phyloP scores from a whole-genome alignment of 345 rosid genomes.

The Populus deltoides region DNA sequence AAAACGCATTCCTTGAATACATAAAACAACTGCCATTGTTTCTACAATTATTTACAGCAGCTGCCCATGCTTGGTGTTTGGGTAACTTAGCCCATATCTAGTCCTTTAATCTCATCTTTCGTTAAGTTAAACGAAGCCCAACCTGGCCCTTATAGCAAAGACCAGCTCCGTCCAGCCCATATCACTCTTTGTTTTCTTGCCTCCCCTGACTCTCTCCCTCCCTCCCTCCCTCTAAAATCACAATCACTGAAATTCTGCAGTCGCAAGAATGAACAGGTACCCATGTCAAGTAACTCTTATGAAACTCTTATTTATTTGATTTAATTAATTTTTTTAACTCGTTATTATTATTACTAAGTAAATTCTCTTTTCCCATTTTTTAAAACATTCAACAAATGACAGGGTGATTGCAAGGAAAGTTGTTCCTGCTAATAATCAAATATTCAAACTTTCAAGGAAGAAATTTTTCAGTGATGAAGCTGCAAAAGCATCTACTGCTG shows the following conservation, averaged over 20 bases:
- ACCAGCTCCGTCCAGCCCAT: neutral
- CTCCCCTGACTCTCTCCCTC: neutral
- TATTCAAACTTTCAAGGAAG: constrained; percentile 5
- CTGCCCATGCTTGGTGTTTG: too few relatives aligned
- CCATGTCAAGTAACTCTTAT: neutral
- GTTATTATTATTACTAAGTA: too few relatives aligned
- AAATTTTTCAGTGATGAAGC: neutral
- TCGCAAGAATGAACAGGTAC: constrained; percentile 18
- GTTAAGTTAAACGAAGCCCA: too few relatives aligned
- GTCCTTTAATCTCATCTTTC: too few relatives aligned
- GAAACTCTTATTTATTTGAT: neutral
- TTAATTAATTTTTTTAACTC: too few relatives aligned
- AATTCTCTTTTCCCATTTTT: neutral
- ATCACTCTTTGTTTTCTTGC: neutral
- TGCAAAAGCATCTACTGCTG: neutral
- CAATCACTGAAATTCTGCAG: neutral
- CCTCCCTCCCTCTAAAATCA: neutral
- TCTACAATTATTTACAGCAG: too few relatives aligned
- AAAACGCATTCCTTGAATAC: too few relatives aligned
- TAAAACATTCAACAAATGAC: neutral
- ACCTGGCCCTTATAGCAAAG: too few relatives aligned
- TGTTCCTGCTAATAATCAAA: neutral
- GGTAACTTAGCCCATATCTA: too few relatives aligned
- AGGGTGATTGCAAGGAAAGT: constrained; percentile 10
- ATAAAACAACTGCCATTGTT: too few relatives aligned